phyloP scores from a whole-genome alignment of 192 early-diverging fungal genomes.

The Phlyctochytrium arcticum region DNA sequence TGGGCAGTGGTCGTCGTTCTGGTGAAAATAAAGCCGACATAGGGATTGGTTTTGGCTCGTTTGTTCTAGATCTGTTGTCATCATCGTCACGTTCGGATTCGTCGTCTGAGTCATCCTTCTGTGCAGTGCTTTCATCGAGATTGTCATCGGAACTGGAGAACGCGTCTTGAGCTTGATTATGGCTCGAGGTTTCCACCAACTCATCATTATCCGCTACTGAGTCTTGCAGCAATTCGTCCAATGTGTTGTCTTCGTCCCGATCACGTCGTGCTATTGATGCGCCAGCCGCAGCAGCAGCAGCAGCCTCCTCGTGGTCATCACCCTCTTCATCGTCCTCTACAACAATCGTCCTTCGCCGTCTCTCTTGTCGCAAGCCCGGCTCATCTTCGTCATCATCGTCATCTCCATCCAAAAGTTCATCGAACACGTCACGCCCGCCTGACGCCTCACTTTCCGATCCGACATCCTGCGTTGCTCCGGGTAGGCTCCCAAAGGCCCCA shows the following conservation, averaged over 20 bases:
- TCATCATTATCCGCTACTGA: no score
- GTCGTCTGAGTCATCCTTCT: no score
- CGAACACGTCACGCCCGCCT: neutral
- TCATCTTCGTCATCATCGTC: constrained; percentile 8
- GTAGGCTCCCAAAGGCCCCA: neutral
- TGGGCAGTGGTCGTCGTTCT: constrained; percentile 1
- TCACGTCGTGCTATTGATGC: constrained; percentile 1
- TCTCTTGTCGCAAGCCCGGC: neutral
- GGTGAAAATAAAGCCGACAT: neutral
- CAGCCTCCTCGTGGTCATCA: neutral
- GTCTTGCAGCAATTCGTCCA: no score
- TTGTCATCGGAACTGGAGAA: neutral
- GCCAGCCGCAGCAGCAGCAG: neutral
- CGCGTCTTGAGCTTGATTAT: neutral
- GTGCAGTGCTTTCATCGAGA: neutral
- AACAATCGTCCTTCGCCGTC: neutral
- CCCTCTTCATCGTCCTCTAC: constrained; percentile 1
- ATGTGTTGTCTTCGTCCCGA: no score
- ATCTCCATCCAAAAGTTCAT: constrained; percentile 6
- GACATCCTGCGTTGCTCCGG: neutral
- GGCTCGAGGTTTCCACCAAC: neutral
- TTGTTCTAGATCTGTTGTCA: no score
- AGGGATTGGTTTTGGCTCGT: no score
- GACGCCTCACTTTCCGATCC: neutral
- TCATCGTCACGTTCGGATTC: no score